Conservation (phyloP, 228 moss, liverwort and hornwort genomes). For the Sphagnum magellanicum region DNA sequence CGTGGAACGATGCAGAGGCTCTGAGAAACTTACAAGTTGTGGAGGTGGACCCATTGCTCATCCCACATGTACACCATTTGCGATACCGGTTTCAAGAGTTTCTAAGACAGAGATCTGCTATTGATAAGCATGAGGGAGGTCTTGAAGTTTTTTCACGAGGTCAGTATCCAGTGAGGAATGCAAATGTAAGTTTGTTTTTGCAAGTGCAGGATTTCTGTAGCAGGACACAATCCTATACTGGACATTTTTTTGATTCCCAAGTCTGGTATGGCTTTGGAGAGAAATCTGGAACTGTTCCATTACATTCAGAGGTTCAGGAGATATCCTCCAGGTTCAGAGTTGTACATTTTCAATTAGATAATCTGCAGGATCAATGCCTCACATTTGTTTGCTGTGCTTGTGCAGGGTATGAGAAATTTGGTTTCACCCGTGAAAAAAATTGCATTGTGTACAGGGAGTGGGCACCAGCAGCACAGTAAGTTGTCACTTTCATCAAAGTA, state of each 20-base stretch:
- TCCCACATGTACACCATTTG: slow-evolving; percentile 60
- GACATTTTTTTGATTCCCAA: background rate
- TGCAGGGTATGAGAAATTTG: slow-evolving; percentile 79
- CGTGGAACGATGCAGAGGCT: slow-evolving; percentile 57
- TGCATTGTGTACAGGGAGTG: slow-evolving; percentile 75
- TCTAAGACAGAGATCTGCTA: slow-evolving; percentile 44
- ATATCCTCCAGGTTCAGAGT: background rate
- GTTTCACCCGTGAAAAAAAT: slow-evolving; percentile 52
- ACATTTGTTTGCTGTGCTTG: slow-evolving; percentile 3
- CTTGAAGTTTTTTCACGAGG: slow-evolving; percentile 69
- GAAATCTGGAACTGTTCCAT: background rate
- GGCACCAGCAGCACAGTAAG: slow-evolving; percentile 85
- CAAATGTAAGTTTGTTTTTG: no score
- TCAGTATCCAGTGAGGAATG: slow-evolving; percentile 11
- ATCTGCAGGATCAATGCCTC: background rate
- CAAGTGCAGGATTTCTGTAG: background rate
- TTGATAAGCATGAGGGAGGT: slow-evolving; percentile 80
- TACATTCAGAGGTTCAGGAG: background rate
- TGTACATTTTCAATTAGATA: background rate
- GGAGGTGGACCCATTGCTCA: slow-evolving; percentile 74
- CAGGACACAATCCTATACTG: background rate
- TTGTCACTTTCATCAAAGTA: background rate
- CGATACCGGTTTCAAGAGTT: slow-evolving; percentile 56
- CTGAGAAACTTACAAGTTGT: slow-evolving; percentile 67
- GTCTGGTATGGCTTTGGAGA: background rate